Conservation (phyloP, 2,329 filamentous ascomycete species). For the Arachnopeziza araneosa region DNA sequence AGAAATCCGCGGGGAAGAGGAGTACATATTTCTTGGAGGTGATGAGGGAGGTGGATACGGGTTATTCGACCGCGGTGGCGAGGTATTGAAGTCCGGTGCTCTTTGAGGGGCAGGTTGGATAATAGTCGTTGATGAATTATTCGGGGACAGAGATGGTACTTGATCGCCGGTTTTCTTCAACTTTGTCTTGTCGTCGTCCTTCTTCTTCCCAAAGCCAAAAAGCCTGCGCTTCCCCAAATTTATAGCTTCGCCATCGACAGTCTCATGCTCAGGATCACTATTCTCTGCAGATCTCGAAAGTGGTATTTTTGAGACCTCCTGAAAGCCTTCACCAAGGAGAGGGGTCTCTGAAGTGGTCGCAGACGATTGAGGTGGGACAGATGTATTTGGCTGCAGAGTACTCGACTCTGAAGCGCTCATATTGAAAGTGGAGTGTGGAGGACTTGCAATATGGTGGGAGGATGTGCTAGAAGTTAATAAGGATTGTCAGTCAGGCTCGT, state of each 20-base stretch:
- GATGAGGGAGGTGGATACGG: slow-evolving; percentile 46
- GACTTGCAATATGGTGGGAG: background rate
- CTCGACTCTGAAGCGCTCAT: slow-evolving; percentile 29
- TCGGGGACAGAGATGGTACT: slow-evolving; percentile 4
- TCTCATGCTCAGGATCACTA: slow-evolving; percentile 20
- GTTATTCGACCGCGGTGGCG: slow-evolving; percentile 38
- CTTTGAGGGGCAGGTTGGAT: slow-evolving; percentile 23
- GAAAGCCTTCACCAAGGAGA: slow-evolving; percentile 31
- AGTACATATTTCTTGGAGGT: slow-evolving; percentile 57
- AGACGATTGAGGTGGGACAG: slow-evolving; percentile 19
- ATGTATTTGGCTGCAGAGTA: slow-evolving; percentile 25
- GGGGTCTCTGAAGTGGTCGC: slow-evolving; percentile 25
- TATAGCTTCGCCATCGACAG: slow-evolving; percentile 31
- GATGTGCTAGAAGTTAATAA: background rate
- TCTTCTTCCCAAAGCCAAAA: slow-evolving; percentile 60
- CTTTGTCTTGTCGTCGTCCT: slow-evolving; percentile 42
- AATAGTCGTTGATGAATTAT: slow-evolving; percentile 3
- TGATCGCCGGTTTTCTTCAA: slow-evolving; percentile 33
- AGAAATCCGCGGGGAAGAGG: slow-evolving; percentile 66
- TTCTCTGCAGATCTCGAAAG: slow-evolving; percentile 21
- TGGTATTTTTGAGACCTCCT: slow-evolving; percentile 19
- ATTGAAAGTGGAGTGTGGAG: slow-evolving; percentile 5
- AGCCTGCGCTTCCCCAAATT: slow-evolving; percentile 51
- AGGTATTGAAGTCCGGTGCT: slow-evolving; percentile 36
- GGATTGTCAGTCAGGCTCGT: background rate